Evolutionary conservation across 2,329 filamentous ascomycete species (phyloP), one percentile per base, ranked within the genome.

Genomic region (Fusarium sublunatum): DNA sequence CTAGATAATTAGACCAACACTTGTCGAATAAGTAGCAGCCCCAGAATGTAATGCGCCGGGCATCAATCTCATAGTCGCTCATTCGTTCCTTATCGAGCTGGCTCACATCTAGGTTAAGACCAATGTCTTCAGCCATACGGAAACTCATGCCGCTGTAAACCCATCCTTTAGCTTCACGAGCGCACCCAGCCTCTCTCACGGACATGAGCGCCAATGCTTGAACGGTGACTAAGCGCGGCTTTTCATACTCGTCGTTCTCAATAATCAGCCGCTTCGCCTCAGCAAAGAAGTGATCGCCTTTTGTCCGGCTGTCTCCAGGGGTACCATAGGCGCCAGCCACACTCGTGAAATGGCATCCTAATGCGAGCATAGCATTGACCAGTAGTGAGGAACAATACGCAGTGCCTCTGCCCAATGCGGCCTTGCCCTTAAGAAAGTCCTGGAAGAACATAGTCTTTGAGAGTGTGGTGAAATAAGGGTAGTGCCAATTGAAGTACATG

Each of bases 401-500:
- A 1, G 88, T 91, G 40, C 79, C 79, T 52, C 79, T 86, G 72
- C 75, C 77, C 7, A 82, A 76, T 2, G 81, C 80, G 5, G 86
- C 85, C 60, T 84, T 88, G 1, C 95, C 94, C 12, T 83, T 84
- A 40, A 89, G 75, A 69, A 96, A 97, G 74, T 98, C 93, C 38
- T 89, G 85, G 73, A 91, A 93, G 74, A 99, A 98, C 29, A 96
- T 80, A 34, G 84, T 88, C 74, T 92, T 96, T 11, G 93, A 94
- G 7, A 98, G 81, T 0, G 91, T 95, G 5, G 93, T 94, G 75
- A 98, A 99, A 77, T 95, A 98, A 15, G 93, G 89, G 76, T 98
- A 98, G 76, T 98, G 95, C 91, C 94, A 98, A 69, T 89, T 92
- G 78, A 98, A 98, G 78, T 99, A 99, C 91, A 98, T 93, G 71